These are phyloP conservation scores for Malus domestica DNA, from an alignment of 306 rosid genomes.

Conservation along the genomic window ASM211411v1 NC_041800.1:28678733-28679232, in stretches of 20 bases:
- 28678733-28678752: too few relatives aligned
- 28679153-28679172: background rate
- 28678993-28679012: slow-evolving; percentile 43
- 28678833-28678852: too few relatives aligned
- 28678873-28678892: too few relatives aligned
- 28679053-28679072: background rate
- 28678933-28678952: background rate
- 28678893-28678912: background rate
- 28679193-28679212: background rate
- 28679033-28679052: background rate
- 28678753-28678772: too few relatives aligned
- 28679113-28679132: background rate
- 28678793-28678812: too few relatives aligned
- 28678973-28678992: slow-evolving; percentile 20
- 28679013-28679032: slow-evolving; percentile 46
- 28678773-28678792: too few relatives aligned
- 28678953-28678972: background rate
- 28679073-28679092: background rate
- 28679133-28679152: background rate
- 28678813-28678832: too few relatives aligned
- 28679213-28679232: background rate
- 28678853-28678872: too few relatives aligned
- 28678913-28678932: background rate
- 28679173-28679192: background rate
- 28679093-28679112: background rate